Percentiles rank a stretch among this genome's conserved stretches.
These are phyloP conservation scores for Euphorbia lathyris DNA, from an alignment of 345 rosid genomes.

Conservation along the genomic window DNA sequence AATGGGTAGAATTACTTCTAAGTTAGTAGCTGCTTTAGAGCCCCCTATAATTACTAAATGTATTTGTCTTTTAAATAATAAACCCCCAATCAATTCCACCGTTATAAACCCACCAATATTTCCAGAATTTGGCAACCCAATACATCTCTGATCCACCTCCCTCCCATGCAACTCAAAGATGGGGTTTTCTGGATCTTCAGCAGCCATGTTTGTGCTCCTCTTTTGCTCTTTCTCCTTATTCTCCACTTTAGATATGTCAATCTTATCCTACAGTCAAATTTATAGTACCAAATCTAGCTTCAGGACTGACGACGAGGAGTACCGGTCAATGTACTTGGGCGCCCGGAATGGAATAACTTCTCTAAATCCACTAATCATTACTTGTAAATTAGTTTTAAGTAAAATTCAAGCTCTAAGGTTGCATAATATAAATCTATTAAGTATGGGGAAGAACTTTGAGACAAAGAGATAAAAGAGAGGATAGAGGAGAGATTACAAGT, in stretches of 20 bases:
- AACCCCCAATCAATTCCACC: background rate
- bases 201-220: constrained; percentile 28
- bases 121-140: background rate
- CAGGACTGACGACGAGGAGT: constrained; percentile 80
- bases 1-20: too few relatives aligned
- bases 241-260: constrained; percentile 74
- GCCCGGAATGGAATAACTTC: constrained; percentile 36
- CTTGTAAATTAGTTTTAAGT: too few relatives aligned
- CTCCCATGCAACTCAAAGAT: constrained; percentile 11
- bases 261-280: constrained; percentile 56
- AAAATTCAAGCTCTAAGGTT: too few relatives aligned
- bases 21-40: too few relatives aligned
- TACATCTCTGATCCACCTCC: background rate
- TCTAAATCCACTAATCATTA: constrained; percentile 48
- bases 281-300: constrained; percentile 39
- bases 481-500: too few relatives aligned
- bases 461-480: too few relatives aligned
- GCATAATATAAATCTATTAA: too few relatives aligned
- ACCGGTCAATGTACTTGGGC: constrained; percentile 66
- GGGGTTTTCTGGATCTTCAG: constrained; percentile 35
- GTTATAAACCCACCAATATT: background rate
- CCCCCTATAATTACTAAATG: background rate
- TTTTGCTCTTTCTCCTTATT: constrained; percentile 42
- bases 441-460: too few relatives aligned
- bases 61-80: background rate